Evolutionary conservation across 2,329 filamentous ascomycete genomes (phyloP), one percentile per base, ranked within the genome.

Genomic region (Venturia carpophila): DNA sequence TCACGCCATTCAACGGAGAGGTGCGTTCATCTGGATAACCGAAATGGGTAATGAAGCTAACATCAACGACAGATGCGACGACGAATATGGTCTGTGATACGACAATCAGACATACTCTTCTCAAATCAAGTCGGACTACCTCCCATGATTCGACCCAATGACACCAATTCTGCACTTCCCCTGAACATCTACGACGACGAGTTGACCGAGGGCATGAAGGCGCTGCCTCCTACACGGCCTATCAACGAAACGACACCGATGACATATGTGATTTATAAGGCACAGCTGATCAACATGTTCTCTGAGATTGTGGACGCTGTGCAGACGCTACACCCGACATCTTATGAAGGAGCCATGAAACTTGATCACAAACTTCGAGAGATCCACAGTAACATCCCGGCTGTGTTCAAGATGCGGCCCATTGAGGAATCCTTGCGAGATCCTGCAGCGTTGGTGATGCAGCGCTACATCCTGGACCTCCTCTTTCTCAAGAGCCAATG

Each of bases 401-500:
- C 90, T 2, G 89, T 96, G 74, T 80, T 97, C 41, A 87, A 86
- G 69, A 80, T 96, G 69, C 86, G 87, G 41, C 82, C 87, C 0
- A 81, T 96, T 66, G 88, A 92, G 66, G 88, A 91, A 65, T 85
- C 83, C 52, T 87, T 85, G 5, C 82, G 87, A 60, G 92, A 96
- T 67, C 87, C 85, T 0, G 79, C 83, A 1, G 82, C 82, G 27
- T 71, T 87, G 41, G 84, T 97, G 66, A 88, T 96, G 79, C 89
- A 92, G 63, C 87, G 92, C 37, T 92, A 92, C 73, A 89, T 89
- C 65, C 79, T 97, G 41, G 90, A 94, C 67, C 87, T 94, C 62
- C 78, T 97, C 5, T 96, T 92, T 72, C 87, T 95, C 68, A 96
- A 96, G 77, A 89, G 92, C 21, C 83, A 96, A 70, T 95, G 91